Conservation (phyloP, 192 early-diverging fungal species). For the Linnemannia zychae region DNA sequence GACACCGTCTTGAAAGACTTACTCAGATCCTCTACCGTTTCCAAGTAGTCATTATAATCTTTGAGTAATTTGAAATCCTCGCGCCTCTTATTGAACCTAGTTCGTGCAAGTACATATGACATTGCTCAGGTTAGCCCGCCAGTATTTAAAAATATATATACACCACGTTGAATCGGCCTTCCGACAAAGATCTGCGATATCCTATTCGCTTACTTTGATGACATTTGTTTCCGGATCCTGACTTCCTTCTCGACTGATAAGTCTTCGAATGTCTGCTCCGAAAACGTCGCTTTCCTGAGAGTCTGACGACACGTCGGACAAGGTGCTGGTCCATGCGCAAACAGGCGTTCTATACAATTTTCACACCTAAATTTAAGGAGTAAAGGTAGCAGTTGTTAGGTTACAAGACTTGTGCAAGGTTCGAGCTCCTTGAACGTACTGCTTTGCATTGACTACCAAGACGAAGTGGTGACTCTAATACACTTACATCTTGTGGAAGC, state of each 20-base stretch:
- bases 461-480: neutral
- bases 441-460: neutral
- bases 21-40: conserved; percentile 91
- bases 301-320: conserved; percentile 91
- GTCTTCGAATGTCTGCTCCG: conserved; percentile 94
- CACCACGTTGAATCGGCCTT: neutral
- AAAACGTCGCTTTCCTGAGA: conserved; percentile 87
- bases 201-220: conserved; percentile 65
- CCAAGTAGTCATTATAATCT: conserved; percentile 92
- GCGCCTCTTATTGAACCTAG: conserved; percentile 89
- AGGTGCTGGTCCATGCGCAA: conserved; percentile 86
- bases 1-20: conserved; percentile 23
- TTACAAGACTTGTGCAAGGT: neutral
- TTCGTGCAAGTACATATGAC: neutral
- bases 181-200: neutral
- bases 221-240: conserved; percentile 80
- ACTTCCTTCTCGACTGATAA: conserved; percentile 96
- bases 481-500: conserved; percentile 93
- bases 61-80: conserved; percentile 86
- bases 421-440: neutral
- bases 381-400: neutral
- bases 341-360: conserved; percentile 88
- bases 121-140: neutral
- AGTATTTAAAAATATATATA: neutral
- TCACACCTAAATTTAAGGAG: conserved; percentile 79